Evolutionary conservation across 192 early-diverging fungal genomes (phyloP).

Genomic region (Rhizophagus sp.): DNA sequence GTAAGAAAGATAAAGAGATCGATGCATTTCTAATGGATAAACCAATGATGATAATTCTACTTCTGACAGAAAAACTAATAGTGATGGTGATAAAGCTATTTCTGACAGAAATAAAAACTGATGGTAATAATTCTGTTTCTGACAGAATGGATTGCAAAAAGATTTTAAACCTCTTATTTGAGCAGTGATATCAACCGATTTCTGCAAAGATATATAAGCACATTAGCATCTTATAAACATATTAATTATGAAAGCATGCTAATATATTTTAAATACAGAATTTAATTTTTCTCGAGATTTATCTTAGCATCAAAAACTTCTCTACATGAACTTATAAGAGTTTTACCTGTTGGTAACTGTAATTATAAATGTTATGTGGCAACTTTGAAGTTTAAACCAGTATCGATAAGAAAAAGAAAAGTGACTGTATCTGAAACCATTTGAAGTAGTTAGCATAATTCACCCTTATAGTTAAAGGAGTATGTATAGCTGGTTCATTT

Average conservation of each 20-base stretch:
- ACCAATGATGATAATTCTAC: no score
- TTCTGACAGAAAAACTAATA: no score
- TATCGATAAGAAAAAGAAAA: no score
- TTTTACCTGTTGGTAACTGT: slow-evolving; percentile 18
- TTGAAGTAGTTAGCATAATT: not conserved
- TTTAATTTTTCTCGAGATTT: slow-evolving; percentile 18
- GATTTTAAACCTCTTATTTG: not conserved
- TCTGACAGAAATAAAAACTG: no score
- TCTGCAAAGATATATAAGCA: slow-evolving; percentile 20
- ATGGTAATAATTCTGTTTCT: no score
- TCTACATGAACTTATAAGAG: not conserved
- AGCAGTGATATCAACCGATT: slow-evolving; percentile 17
- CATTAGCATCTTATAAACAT: slow-evolving; percentile 13
- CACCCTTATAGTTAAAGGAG: slow-evolving; percentile 20
- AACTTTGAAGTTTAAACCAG: slow-evolving; percentile 5
- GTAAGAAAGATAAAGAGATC: no score
- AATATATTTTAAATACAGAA: slow-evolving; percentile 21
- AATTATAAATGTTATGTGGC: slow-evolving; percentile 26
- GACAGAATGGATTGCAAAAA: not conserved
- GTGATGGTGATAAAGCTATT: no score
- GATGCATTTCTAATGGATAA: no score
- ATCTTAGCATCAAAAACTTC: slow-evolving; percentile 23
- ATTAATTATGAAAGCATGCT: slow-evolving; percentile 12
- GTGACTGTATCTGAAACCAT: slow-evolving; percentile 17
- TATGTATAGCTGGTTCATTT: not conserved